phyloP scores from a whole-genome alignment of 2,329 filamentous ascomycete species.

The Penicillium digitatum region DNA sequence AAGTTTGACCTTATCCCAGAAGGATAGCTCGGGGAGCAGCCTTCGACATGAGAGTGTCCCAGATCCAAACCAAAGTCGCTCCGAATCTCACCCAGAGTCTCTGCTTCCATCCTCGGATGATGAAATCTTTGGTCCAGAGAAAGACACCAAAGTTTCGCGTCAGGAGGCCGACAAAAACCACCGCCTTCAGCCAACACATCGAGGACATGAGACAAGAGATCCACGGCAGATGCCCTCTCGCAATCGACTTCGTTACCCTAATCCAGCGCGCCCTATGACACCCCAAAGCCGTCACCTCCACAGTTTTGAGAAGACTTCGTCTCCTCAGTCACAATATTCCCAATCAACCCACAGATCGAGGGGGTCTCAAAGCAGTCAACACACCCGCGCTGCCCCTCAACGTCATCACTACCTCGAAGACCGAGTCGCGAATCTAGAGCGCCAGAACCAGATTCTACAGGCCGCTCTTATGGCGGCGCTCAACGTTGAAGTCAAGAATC shows the following conservation, averaged over 20 bases:
- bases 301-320: slow-evolving; percentile 19
- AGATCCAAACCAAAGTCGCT: slow-evolving; percentile 17
- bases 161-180: slow-evolving; percentile 14
- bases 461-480: slow-evolving; percentile 41
- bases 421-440: slow-evolving; percentile 39
- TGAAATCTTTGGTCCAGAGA: slow-evolving; percentile 28
- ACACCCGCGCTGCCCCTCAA: slow-evolving; percentile 11
- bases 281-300: slow-evolving; percentile 23
- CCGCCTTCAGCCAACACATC: slow-evolving; percentile 7
- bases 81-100: slow-evolving; percentile 32
- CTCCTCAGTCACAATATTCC: slow-evolving; percentile 25
- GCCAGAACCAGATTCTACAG: slow-evolving; percentile 43
- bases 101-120: slow-evolving; percentile 42
- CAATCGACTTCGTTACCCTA: slow-evolving; percentile 10
- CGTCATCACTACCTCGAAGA: slow-evolving; percentile 32
- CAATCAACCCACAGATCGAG: slow-evolving; percentile 21
- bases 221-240: slow-evolving; percentile 4
- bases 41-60: slow-evolving; percentile 20
- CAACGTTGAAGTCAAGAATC: slow-evolving; percentile 35
- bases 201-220: slow-evolving; percentile 13
- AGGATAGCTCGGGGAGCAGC: slow-evolving; percentile 25
- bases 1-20: slow-evolving; percentile 19
- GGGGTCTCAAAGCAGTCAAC: slow-evolving; percentile 19
- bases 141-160: slow-evolving; percentile 8
- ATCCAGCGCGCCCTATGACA: slow-evolving; percentile 18